A percentile compares a stretch with the other conserved stretches of the same genome.
Evolutionary conservation across 2,329 filamentous ascomycete species (phyloP).

Genomic region (Thyridium curvatum): DNA sequence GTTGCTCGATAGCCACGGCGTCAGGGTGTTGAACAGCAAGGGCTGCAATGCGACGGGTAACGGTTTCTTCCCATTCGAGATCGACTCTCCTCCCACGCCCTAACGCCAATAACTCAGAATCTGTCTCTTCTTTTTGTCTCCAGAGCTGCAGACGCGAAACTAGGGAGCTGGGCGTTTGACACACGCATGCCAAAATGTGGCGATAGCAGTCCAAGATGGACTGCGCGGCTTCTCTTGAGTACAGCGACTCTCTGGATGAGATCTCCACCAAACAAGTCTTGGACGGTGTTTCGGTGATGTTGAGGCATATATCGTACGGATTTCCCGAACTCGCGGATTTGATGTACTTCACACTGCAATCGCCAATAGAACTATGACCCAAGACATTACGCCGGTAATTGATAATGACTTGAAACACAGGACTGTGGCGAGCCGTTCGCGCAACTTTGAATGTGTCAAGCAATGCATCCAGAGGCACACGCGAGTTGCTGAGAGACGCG

Average conservation of each 20-base stretch:
- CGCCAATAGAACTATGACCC: background rate
- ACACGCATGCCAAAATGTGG: background rate
- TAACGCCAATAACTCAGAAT: background rate
- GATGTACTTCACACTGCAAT: background rate
- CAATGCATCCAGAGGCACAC: background rate
- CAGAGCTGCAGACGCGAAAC: background rate
- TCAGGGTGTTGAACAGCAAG: no score
- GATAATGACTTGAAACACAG: conserved; percentile 1
- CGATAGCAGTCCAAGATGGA: background rate
- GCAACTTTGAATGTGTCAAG: background rate
- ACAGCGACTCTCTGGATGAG: background rate
- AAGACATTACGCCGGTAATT: background rate
- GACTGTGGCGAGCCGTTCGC: background rate
- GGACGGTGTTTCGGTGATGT: conserved; percentile 1
- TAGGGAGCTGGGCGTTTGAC: background rate
- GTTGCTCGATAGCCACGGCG: no score
- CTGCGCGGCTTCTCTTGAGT: background rate
- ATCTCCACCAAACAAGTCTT: background rate
- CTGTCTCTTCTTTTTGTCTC: background rate
- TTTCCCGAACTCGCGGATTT: background rate
- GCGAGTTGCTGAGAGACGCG: background rate
- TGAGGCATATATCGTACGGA: conserved; percentile 1
- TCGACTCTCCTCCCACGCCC: no score
- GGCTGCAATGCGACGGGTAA: no score
- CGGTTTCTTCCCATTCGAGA: background rate